Evolutionary conservation across 352 stramenopile species (phyloP), one percentile per base, ranked within the genome.

Genomic region (Pythium aquatile): DNA sequence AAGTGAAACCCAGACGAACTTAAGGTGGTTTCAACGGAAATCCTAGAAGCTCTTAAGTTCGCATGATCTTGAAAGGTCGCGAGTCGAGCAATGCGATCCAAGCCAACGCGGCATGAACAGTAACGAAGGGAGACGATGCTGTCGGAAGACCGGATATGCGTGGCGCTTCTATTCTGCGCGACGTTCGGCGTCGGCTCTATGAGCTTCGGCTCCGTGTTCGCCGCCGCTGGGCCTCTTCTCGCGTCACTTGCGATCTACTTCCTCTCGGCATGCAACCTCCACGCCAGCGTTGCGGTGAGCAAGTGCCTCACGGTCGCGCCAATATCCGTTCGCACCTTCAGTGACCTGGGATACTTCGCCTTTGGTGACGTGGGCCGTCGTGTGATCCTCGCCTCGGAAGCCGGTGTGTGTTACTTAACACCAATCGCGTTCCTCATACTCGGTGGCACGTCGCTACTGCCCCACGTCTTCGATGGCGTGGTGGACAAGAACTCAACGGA

Each of bases 341-440:
- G 79, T 44, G 83, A 91, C 49, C 78, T 90, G n/a, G 81, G 80
- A 4, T 85, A 75, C 59, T 84, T 79, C 55, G 83, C 76, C 3
- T 91, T 83, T 58, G 83, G 80, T 11, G 68, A 79, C 8, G 29
- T 53, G 3, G 83, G 80, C 5, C 80, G 73, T 4, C 73, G 73
- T 26, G 64, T 89, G 3, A 70, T 91, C 29, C 42, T 91, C 55
- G 35, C 78, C 4, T 80, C 78, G 6, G 83, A 91, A 60, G 79
- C 80, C 9, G 74, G 73, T 14, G 78, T 77, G 26, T 90, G 80
- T 54, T 85, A 88, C 53, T 66, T 89, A 35, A 87, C 75, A 16
- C 83, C 83, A 29, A 87, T 91, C 39, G 83, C 83, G 26, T 91
- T 90, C 65, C 72, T 91, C 29, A 81, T 91, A 58, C 61, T 91